These are phyloP conservation scores for Thermothielavioides terrestris DNA, from an alignment of 495 filamentous ascomycete species.

Conservation along the genomic window DNA sequence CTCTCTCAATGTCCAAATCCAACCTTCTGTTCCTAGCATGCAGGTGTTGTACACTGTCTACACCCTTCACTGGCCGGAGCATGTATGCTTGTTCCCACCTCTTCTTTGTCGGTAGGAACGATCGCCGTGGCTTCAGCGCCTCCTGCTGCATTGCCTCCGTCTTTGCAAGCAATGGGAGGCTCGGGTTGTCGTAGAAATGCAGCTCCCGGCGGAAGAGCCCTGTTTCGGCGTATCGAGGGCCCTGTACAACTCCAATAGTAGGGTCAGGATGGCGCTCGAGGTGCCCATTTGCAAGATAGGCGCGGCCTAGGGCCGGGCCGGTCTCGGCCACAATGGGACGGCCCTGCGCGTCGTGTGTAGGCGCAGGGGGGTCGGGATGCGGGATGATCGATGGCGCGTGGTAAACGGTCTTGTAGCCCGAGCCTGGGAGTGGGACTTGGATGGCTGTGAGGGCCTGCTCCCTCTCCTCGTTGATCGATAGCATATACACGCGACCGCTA, in stretches of 20 bases:
- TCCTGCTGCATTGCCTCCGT: constrained; percentile 24
- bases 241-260: constrained; percentile 39
- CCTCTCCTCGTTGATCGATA: constrained; percentile 43
- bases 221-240: constrained; percentile 34
- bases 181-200: constrained; percentile 29
- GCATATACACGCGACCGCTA: constrained; percentile 60
- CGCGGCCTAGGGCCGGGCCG: constrained; percentile 14
- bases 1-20: constrained; percentile 18
- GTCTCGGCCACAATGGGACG: constrained; percentile 7
- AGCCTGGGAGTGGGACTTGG: constrained; percentile 16
- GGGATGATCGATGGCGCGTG: constrained; percentile 35
- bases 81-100: constrained; percentile 3
- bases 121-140: background rate
- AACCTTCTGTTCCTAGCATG: constrained; percentile 20
- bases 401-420: constrained; percentile 16
- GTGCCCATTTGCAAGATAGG: constrained; percentile 24
- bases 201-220: constrained; percentile 30
- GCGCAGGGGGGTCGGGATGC: constrained; percentile 36
- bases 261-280: constrained; percentile 26
- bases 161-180: constrained; percentile 25
- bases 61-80: constrained; percentile 1
- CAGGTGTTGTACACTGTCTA: background rate
- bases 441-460: constrained; percentile 10
- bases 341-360: constrained; percentile 17
- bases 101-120: background rate